A percentile compares a stretch with the other conserved stretches of the same genome.
Evolutionary conservation across 352 stramenopile species (phyloP).

Genomic region (Pythium aquatile): DNA sequence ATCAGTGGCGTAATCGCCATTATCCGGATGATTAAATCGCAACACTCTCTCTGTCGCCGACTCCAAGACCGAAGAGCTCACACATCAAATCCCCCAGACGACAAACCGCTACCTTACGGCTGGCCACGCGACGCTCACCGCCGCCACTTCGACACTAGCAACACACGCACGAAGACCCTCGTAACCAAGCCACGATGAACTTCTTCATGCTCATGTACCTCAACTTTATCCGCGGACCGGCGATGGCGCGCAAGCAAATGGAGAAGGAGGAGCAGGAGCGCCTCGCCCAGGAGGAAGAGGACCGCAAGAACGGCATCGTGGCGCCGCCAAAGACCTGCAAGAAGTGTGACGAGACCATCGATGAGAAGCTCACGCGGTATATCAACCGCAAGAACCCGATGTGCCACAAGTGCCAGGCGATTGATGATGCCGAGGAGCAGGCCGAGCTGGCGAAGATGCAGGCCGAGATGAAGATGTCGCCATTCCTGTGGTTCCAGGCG

Average conservation of each 20-base stretch:
- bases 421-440: constrained; percentile 22
- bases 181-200: constrained; percentile 47
- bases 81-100: constrained; percentile 7
- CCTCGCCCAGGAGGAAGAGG: constrained; percentile 40
- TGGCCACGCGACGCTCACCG: not conserved
- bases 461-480: constrained; percentile 55
- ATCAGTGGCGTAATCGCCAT: not conserved
- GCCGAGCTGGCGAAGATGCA: constrained; percentile 21
- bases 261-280: constrained; percentile 57
- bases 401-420: constrained; percentile 43
- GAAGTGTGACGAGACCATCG: constrained; percentile 63
- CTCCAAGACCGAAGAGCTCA: constrained; percentile 1
- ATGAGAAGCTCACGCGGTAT: constrained; percentile 35
- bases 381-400: constrained; percentile 29
- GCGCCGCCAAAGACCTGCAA: constrained; percentile 53
- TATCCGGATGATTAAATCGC: constrained; percentile 10
- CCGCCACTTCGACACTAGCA: not conserved
- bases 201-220: constrained; percentile 77
- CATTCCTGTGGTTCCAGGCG: constrained; percentile 72
- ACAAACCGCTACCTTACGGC: not conserved
- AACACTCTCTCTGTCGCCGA: constrained; percentile 1
- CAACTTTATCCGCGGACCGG: constrained; percentile 66
- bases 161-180: not conserved
- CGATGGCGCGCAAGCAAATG: constrained; percentile 42
- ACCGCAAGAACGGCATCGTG: constrained; percentile 53